A percentile compares a stretch with the other conserved stretches of the same genome.
Conservation (phyloP, 495 filamentous ascomycete species). For the Choiromyces venosus region DNA sequence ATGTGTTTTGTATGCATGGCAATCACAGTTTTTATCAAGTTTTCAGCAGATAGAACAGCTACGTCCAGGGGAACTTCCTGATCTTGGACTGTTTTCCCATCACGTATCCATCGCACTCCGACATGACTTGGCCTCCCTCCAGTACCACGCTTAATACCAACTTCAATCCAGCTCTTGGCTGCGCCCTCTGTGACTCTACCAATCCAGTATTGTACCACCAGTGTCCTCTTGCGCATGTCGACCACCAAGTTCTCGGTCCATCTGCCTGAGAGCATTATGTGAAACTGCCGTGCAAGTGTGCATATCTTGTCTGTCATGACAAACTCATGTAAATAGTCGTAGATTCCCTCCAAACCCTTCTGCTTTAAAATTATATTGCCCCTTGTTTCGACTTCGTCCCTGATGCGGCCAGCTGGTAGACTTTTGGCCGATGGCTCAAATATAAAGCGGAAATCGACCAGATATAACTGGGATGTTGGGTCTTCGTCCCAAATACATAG, state of each 20-base stretch:
- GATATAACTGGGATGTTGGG: constrained; percentile 73
- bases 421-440: constrained; percentile 61
- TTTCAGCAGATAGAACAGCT: constrained; percentile 63
- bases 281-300: constrained; percentile 69
- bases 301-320: constrained; percentile 81
- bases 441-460: constrained; percentile 81
- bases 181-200: constrained; percentile 52
- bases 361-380: constrained; percentile 62
- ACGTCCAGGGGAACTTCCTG: constrained; percentile 60
- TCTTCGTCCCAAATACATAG: constrained; percentile 80
- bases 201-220: constrained; percentile 88
- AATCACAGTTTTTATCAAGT: constrained; percentile 65
- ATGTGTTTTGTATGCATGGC: constrained; percentile 65
- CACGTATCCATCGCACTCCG: constrained; percentile 75
- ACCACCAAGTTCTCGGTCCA: constrained; percentile 74
- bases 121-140: constrained; percentile 49
- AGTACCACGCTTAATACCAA: constrained; percentile 41
- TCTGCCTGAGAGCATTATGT: constrained; percentile 56
- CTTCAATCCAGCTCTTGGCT: constrained; percentile 69
- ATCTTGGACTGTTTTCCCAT: constrained; percentile 65
- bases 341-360: constrained; percentile 69
- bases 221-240: constrained; percentile 66
- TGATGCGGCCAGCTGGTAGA: constrained; percentile 56
- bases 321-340: constrained; percentile 75
- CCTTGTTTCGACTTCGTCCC: constrained; percentile 59